Percentiles rank a stretch among this genome's conserved stretches.
Conservation (phyloP, 2,329 filamentous ascomycete species). For the Aspergillus floridensis region DNA sequence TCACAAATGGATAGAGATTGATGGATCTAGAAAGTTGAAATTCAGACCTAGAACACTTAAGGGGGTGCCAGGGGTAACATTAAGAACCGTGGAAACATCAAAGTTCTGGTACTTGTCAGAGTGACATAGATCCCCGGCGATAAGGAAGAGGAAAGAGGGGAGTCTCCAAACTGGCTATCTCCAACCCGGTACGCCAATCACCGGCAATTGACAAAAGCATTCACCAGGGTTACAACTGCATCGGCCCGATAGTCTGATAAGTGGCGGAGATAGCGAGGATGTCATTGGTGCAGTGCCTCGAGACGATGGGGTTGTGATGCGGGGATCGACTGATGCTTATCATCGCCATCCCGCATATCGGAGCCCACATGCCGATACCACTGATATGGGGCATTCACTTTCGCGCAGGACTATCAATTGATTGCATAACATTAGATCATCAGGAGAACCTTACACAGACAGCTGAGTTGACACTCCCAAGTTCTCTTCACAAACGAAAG, state of each 20-base stretch:
- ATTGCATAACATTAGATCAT: not conserved
- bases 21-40: not conserved
- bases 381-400: not conserved
- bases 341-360: slow-evolving; percentile 1
- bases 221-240: not conserved
- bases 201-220: not conserved
- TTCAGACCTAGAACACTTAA: not conserved
- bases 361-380: slow-evolving; percentile 4
- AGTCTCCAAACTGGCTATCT: not conserved
- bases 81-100: not conserved
- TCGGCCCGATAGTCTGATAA: slow-evolving; percentile 14
- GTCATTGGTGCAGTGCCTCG: not conserved
- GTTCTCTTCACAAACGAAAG: not conserved
- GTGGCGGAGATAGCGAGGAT: not conserved
- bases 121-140: not conserved
- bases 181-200: not conserved
- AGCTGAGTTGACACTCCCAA: not conserved
- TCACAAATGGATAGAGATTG: not conserved
- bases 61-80: not conserved
- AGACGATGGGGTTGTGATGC: not conserved
- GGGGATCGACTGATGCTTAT: not conserved
- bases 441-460: not conserved
- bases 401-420: not conserved
- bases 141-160: not conserved
- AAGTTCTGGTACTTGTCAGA: not conserved